Base-by-base conservation (phyloP, 2,329 filamentous ascomycete genomes). In the Rhynchosporium secalis region DNA sequence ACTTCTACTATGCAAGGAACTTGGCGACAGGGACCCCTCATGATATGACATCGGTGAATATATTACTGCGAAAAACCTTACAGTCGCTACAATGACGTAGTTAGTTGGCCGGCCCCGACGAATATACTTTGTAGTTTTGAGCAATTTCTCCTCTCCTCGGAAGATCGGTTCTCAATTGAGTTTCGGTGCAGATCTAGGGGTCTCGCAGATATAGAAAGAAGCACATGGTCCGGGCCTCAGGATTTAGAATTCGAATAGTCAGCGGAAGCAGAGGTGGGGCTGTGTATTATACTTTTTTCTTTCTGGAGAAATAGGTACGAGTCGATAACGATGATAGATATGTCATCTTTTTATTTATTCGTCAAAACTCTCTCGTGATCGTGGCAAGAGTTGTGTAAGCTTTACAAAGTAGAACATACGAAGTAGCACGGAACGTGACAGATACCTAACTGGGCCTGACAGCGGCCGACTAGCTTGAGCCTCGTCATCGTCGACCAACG, bases 1-100 rank as follows among this genome's bases (percentile, higher is more conserved):
- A 33, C 8, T 20, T 20, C 20, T 20, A 20, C 20, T 20, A 20
- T 20, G 20, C 1, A 20, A 20, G 20, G 20, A 20, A 40, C 49
- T 54, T 41, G 51, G 51, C 51, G n/a, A 41, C 36, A 54, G n/a
- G 51, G 36, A 54, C 51, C 51, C 36, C 38, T 54, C n/a, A 41
- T 33, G 49, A 41, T 33, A 33, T 52, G 49, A 52, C 49, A 54
- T 41, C 36, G 51, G 36, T 54, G 51, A 33, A 41, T 54, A 28
- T 26, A 9, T 29, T n/a, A 41, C 40, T n/a, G n/a, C n/a, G 13
- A 20, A 52, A 20, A 52, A 20, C 33, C 26, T 52, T 20, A 33
- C 7, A 54, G 40, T 54, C 36, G 51, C 51, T 54, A n/a, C 51
- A 40, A 54, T 54, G 51, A 54, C 51, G 51, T 54, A 54, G 49